These are phyloP conservation scores for Cercospora sp. DNA, from an alignment of 2,329 filamentous ascomycete genomes.

Conservation along the genomic window DNA sequence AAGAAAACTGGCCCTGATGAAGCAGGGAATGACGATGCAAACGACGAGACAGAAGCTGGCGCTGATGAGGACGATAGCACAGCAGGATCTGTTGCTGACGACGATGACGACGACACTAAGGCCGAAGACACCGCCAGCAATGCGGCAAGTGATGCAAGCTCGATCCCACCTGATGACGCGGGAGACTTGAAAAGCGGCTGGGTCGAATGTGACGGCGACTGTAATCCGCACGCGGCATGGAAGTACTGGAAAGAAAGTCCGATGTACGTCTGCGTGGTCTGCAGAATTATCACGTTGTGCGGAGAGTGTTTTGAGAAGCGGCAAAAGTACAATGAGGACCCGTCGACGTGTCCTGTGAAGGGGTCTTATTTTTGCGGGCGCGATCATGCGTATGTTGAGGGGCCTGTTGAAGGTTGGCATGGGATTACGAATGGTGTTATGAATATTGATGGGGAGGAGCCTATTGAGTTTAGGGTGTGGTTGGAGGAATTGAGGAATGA, in stretches of 20 bases:
- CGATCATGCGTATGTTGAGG: conserved; percentile 4
- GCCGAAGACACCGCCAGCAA: not conserved
- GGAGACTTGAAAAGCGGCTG: not conserved
- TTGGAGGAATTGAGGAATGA: conserved; percentile 12
- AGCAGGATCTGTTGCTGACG: not conserved
- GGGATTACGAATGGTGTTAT: conserved; percentile 7
- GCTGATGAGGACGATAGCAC: not conserved
- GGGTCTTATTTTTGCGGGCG: conserved; percentile 5
- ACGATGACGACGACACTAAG: not conserved
- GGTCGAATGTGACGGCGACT: conserved; percentile 9
- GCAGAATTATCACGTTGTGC: not conserved
- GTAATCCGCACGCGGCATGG: not conserved
- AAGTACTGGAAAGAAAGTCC: conserved; percentile 3
- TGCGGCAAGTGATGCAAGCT: not conserved
- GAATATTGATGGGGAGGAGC: conserved; percentile 10
- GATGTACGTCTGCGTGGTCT: conserved; percentile 9
- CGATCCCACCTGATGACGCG: not conserved
- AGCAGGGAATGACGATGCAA: not conserved
- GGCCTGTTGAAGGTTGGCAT: conserved; percentile 3
- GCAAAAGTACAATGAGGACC: not conserved
- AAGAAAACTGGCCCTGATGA: not conserved
- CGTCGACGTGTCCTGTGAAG: not conserved
- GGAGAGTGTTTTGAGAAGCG: conserved; percentile 5
- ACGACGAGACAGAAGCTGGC: not conserved
- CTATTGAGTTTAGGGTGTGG: conserved; percentile 8